Percentiles rank a stretch among this genome's conserved stretches.
Evolutionary conservation across 257 asterid genomes (phyloP).

Genomic region (Gardenia jasminoides): DNA sequence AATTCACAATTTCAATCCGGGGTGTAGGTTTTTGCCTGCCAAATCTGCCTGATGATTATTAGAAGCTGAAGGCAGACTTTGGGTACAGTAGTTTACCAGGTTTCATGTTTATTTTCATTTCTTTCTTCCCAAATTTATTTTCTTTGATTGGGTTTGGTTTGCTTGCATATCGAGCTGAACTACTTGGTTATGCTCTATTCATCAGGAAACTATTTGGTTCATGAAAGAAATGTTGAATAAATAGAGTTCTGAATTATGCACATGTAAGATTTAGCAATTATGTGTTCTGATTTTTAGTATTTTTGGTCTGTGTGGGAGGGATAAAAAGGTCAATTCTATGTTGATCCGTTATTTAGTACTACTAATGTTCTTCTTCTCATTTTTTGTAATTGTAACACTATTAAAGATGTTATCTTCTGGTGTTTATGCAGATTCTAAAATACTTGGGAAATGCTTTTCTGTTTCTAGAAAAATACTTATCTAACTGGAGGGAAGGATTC

Average conservation of each 20-base stretch:
- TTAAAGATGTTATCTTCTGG: background rate
- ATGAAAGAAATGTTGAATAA: background rate
- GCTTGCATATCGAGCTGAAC: background rate
- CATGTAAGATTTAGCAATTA: background rate
- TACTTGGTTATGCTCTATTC: background rate
- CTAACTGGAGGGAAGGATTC: background rate
- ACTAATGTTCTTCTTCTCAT: background rate
- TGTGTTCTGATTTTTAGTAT: background rate
- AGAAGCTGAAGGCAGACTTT: background rate
- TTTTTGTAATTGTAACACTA: background rate
- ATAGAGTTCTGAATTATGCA: background rate
- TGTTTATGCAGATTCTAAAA: background rate
- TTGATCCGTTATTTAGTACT: background rate
- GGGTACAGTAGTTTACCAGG: background rate
- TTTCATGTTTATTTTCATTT: background rate
- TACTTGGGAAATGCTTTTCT: background rate
- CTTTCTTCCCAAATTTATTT: background rate
- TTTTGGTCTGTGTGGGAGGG: background rate
- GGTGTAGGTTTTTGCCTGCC: background rate
- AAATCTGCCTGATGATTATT: conserved; percentile 3
- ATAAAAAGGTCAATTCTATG: background rate
- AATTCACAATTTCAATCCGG: background rate
- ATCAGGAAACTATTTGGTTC: background rate
- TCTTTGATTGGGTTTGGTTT: background rate
- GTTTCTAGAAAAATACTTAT: background rate